Conservation (phyloP, 805 yeast genomes). For the Sugiyamaella mastotermitis region DNA sequence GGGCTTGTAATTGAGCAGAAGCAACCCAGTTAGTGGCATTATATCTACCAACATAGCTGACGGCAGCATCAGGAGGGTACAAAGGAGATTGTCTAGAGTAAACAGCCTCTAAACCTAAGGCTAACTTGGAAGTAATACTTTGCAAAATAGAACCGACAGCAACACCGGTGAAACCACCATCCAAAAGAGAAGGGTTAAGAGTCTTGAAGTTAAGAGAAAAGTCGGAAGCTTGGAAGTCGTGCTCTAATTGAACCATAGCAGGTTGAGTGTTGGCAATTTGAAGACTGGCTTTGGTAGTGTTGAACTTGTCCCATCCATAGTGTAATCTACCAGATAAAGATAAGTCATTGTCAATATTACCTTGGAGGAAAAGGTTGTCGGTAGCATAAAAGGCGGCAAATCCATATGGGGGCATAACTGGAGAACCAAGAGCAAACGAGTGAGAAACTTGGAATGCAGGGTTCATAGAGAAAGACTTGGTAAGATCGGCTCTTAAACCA, state of each 20-base stretch:
- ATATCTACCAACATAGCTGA: slow-evolving; percentile 86
- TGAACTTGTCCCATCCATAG: slow-evolving; percentile 80
- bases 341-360: slow-evolving; percentile 81
- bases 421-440: slow-evolving; percentile 83
- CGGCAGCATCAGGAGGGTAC: slow-evolving; percentile 84
- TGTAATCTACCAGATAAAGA: slow-evolving; percentile 84
- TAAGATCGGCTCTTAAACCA: slow-evolving; percentile 93
- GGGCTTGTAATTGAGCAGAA: slow-evolving; percentile 87
- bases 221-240: slow-evolving; percentile 87
- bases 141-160: slow-evolving; percentile 88
- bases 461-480: slow-evolving; percentile 81
- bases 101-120: slow-evolving; percentile 88
- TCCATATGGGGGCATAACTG: slow-evolving; percentile 81
- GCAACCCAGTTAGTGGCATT: slow-evolving; percentile 87
- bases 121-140: slow-evolving; percentile 73
- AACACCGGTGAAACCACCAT: slow-evolving; percentile 81
- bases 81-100: slow-evolving; percentile 64
- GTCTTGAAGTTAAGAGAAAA: slow-evolving; percentile 85
- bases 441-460: slow-evolving; percentile 98
- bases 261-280: slow-evolving; percentile 89
- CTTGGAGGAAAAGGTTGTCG: slow-evolving; percentile 82
- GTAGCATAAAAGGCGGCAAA: slow-evolving; percentile 85
- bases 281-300: slow-evolving; percentile 75
- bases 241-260: slow-evolving; percentile 91
- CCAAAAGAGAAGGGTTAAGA: slow-evolving; percentile 76